Base-by-base conservation (phyloP, 257 asterid genomes). In the Solanum neorickii region DNA sequence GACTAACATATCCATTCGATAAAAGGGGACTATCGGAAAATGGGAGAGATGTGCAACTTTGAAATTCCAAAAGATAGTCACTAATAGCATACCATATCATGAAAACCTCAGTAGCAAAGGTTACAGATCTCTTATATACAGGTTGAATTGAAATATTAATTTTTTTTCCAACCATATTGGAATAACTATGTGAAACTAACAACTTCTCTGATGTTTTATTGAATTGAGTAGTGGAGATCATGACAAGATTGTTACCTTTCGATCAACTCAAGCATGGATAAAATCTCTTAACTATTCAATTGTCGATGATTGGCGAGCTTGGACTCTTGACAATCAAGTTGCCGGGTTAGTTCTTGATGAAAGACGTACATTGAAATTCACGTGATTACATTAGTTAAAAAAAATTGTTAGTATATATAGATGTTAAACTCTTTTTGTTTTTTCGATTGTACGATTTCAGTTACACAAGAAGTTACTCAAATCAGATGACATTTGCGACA, bases 231-330 rank as follows among this genome's bases (percentile, higher is more conserved):
- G 93, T 44, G 94, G 94, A n/a, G 94, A 92, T 87, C 94, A 92
- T 66, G 92, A 92, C 68, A 73, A 87, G 78, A 0, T 42, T 9
- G 83, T 91, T 21, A 87, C 92, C 3, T 88, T 59, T 86, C 39
- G 44, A 23, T 90, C 94, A 62, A 92, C 94, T 41, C 59, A 88
- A 91, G 94, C 92, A 33, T 92, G 94, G 94, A 92, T 90, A 88
- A 88, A 66, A 82, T 88, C 92, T 88, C 90, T 92, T 25, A 90
- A 90, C 66, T 90, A 92, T 72, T 31, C 92, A 25, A 83, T 91
- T n/a, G 6, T 83, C 11, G 90, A 89, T 42, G 91, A 92, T 80
- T 92, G 94, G 93, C 46, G 91, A 37, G 87, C 87, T 15, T 92
- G 93, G 93, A 60, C 84, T 10, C 89, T 92, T 44, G 35, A 87